Evolutionary conservation across 2,329 filamentous ascomycete species (phyloP), one percentile per base, ranked within the genome.

Genomic region (Fusarium sp.): DNA sequence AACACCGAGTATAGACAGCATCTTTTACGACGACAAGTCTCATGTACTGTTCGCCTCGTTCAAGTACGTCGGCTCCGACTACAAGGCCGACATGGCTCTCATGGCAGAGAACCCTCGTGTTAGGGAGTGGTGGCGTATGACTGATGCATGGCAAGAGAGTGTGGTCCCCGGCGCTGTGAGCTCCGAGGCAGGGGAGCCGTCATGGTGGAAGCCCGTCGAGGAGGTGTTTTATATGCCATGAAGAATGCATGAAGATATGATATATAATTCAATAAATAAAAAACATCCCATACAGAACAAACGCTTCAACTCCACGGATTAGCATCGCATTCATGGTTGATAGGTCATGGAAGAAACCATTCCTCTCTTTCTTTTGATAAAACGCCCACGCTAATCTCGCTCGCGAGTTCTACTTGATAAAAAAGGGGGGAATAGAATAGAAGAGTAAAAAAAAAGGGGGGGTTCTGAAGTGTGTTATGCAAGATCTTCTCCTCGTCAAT

Each of bases 101-200:
- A 95, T 95, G 93, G 87, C 88, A 1, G 90, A 90, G 67, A 94
- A 95, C 76, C 88, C 90, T 1, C 92, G 92, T 79, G 92, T 95
- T 37, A 88, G 90, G 65, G 91, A 93, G 81, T 96, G 94, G 94
- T 96, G 93, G 93, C 85, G 85, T 67, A 92, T 95, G 91, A 95
- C 94, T 59, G 94, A 96, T 81, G 86, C 86, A 16, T 94, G 92
- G 86, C 94, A 95, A 83, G 92, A 91, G 82, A 88, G 86, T 52
- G 80, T 93, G 34, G 88, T 92, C 2, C 85, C 88, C 0, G 91
- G 90, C 0, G 90, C 90, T 3, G 87, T 84, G 76, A 87, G 86
- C 70, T 92, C 90, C 71, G 87, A 89, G 74, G 86, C 88, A 7
- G 91, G 90, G 3, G 87, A 86, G 74, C 88, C 88, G n/a, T 80